A percentile compares a stretch with the other conserved stretches of the same genome.
phyloP scores from a whole-genome alignment of 768 basidiomycete species.

The Mycena venus region DNA sequence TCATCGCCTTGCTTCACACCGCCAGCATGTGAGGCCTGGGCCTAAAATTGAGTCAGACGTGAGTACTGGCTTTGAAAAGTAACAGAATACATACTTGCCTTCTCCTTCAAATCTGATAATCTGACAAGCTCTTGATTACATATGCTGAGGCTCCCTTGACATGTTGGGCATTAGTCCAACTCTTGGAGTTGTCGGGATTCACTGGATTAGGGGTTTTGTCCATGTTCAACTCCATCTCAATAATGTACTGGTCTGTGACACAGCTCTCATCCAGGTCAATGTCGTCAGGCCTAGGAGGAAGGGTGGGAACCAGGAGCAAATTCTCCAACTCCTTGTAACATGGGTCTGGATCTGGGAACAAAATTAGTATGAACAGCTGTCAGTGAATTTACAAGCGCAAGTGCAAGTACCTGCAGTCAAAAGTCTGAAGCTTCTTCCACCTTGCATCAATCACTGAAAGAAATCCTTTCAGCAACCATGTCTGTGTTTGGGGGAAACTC shows the following conservation, averaged over 20 bases:
- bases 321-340: neutral
- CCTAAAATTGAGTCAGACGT: no score
- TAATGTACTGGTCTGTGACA: neutral
- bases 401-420: neutral
- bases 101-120: neutral
- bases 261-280: neutral
- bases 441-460: neutral
- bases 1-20: neutral
- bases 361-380: neutral
- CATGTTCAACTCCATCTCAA: neutral
- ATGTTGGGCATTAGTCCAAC: neutral
- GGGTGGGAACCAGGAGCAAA: neutral
- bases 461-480: neutral
- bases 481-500: neutral
- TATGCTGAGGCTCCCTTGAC: neutral
- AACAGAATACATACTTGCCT: no score
- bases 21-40: neutral
- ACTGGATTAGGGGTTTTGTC: neutral
- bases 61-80: no score
- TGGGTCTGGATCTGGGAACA: neutral
- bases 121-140: neutral
- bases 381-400: no score
- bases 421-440: neutral
- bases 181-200: neutral
- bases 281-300: neutral